Percentiles rank a stretch among this genome's conserved stretches.
Evolutionary conservation across 495 filamentous ascomycete species (phyloP).

Genomic region (Wilcoxina mikolae): DNA sequence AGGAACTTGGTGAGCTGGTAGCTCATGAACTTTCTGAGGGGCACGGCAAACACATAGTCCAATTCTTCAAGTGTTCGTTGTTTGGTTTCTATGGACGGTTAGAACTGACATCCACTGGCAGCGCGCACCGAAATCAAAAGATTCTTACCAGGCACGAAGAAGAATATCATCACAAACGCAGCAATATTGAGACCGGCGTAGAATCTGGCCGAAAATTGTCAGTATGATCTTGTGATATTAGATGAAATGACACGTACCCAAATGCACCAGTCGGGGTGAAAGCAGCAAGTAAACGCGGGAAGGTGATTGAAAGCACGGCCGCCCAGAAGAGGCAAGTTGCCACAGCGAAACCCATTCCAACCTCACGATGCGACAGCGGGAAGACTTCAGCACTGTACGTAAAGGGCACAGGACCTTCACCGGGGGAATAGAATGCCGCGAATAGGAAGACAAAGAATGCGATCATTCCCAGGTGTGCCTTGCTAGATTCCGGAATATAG

Average conservation of each 20-base stretch:
- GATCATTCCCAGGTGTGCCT: constrained; percentile 46
- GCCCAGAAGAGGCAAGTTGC: constrained; percentile 61
- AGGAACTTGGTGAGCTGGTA: constrained; percentile 51
- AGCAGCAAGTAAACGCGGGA: constrained; percentile 40
- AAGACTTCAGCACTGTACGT: constrained; percentile 70
- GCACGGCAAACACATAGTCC: constrained; percentile 61
- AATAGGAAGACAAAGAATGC: constrained; percentile 55
- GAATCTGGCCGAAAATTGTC: too few species aligned
- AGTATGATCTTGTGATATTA: too few species aligned
- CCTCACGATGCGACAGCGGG: constrained; percentile 56
- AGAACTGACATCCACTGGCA: too few species aligned
- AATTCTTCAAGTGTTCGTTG: constrained; percentile 60
- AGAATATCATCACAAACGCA: constrained; percentile 57
- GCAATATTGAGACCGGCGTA: constrained; percentile 57
- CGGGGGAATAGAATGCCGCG: constrained; percentile 58
- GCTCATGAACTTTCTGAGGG: constrained; percentile 43
- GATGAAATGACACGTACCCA: too few species aligned
- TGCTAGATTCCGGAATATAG: constrained; percentile 34
- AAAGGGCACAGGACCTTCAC: constrained; percentile 72
- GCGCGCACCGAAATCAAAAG: too few species aligned
- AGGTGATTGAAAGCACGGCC: constrained; percentile 50
- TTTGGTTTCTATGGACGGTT: constrained; percentile 63
- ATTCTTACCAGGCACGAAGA: constrained; percentile 57
- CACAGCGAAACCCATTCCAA: constrained; percentile 54
- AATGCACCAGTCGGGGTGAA: constrained; percentile 50